Conservation (phyloP, 2,329 filamentous ascomycete genomes). For the Colletotrichum abscissum region DNA sequence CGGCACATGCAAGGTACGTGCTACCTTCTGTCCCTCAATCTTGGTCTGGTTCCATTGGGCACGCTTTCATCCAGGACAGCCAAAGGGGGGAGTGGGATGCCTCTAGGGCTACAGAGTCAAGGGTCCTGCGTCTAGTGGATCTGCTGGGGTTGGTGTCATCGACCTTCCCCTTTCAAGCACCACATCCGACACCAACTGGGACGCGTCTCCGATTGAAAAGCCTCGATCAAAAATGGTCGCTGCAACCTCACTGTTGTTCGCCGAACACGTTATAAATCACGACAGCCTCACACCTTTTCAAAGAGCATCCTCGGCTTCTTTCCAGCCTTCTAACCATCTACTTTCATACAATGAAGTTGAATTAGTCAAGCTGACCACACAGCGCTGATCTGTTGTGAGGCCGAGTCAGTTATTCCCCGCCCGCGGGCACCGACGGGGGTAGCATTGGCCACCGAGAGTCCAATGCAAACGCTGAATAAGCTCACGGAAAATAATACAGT, state of each 20-base stretch:
- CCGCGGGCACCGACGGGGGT: neutral
- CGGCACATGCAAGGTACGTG: neutral
- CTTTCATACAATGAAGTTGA: neutral
- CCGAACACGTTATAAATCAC: neutral
- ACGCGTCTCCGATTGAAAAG: neutral
- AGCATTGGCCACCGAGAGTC: neutral
- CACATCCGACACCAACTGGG: neutral
- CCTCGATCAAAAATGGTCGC: neutral
- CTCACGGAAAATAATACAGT: neutral
- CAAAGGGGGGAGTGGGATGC: neutral
- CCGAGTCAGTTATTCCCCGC: slow-evolving; percentile 1
- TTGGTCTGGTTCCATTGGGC: neutral
- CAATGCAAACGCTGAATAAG: slow-evolving; percentile 5
- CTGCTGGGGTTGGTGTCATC: neutral
- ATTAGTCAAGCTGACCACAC: neutral
- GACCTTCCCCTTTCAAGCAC: neutral
- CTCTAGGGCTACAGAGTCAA: too few relatives aligned
- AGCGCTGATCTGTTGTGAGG: neutral
- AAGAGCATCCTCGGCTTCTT: neutral
- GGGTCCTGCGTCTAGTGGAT: neutral
- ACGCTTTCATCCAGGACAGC: neutral
- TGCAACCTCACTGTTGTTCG: neutral
- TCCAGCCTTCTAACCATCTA: too few relatives aligned
- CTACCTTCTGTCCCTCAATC: neutral
- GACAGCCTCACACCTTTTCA: neutral